phyloP scores from a whole-genome alignment of 768 basidiomycete species.

The Rhizopogon rudus region DNA sequence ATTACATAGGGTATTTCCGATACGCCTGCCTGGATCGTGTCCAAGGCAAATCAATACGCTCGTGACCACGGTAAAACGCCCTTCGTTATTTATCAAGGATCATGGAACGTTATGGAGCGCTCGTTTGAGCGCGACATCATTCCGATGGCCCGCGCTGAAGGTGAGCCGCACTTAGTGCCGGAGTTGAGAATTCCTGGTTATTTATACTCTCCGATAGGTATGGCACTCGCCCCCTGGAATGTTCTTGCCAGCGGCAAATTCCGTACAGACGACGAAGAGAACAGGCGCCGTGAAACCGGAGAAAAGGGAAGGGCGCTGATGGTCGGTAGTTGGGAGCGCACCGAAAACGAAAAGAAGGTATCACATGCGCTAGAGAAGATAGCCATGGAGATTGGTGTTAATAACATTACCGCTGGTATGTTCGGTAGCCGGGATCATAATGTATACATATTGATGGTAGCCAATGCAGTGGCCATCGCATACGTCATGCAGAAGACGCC shows the following conservation, averaged over 20 bases:
- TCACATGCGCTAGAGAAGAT: conserved; percentile 44
- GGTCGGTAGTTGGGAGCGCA: conserved; percentile 39
- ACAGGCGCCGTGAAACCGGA: conserved; percentile 18
- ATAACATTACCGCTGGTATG: conserved; percentile 34
- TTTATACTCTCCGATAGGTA: conserved; percentile 7
- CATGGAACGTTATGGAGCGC: conserved; percentile 28
- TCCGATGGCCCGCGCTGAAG: conserved; percentile 25
- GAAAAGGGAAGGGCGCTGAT: conserved; percentile 22
- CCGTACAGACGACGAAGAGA: conserved; percentile 27
- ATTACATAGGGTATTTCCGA: conserved; percentile 21
- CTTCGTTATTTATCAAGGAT: conserved; percentile 42
- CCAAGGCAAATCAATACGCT: conserved; percentile 38
- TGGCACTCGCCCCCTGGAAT: conserved; percentile 34
- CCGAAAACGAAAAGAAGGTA: conserved; percentile 36
- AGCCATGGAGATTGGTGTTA: conserved; percentile 43
- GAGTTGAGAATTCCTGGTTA: background rate
- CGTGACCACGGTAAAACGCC: conserved; percentile 36
- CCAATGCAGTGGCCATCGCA: conserved; percentile 27
- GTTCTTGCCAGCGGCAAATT: conserved; percentile 31
- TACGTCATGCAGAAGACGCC: conserved; percentile 36
- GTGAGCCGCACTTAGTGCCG: conserved; percentile 1
- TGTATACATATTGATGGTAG: background rate
- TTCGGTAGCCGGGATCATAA: background rate
- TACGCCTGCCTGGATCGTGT: conserved; percentile 36
- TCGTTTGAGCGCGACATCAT: conserved; percentile 43